Evolutionary conservation across 805 yeast species (phyloP).

Genomic region (Candida tallmaniae): DNA sequence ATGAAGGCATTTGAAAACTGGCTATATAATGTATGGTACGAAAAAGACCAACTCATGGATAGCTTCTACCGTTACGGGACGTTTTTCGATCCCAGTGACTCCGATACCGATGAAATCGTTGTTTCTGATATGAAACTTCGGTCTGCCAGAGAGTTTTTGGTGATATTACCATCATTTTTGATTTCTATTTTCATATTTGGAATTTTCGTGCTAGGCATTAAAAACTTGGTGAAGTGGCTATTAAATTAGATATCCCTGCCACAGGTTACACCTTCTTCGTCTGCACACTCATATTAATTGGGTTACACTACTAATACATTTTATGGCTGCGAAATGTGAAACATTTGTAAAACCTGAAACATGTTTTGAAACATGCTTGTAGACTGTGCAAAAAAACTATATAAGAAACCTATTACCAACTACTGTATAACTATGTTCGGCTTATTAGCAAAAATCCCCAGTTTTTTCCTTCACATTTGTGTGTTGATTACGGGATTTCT

Average conservation of each 20-base stretch:
- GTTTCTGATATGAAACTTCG: constrained; percentile 22
- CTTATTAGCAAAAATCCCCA: constrained; percentile 10
- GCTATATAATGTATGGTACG: constrained; percentile 70
- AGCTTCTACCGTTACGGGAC: constrained; percentile 52
- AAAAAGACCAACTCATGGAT: constrained; percentile 73
- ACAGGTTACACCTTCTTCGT: no score
- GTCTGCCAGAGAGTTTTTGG: neutral
- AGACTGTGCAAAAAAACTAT: no score
- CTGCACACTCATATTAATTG: no score
- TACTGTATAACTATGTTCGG: constrained; percentile 3
- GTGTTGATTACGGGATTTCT: constrained; percentile 48
- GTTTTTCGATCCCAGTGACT: constrained; percentile 29
- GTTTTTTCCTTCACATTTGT: constrained; percentile 30
- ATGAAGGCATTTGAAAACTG: constrained; percentile 61
- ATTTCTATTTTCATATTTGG: neutral
- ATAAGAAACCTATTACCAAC: no score
- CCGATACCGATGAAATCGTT: constrained; percentile 16
- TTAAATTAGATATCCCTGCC: no score
- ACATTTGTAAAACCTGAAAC: no score
- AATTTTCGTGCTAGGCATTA: no score
- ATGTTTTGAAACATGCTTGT: no score
- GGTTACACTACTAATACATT: no score
- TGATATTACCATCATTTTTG: neutral
- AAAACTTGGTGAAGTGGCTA: no score
- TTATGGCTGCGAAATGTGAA: no score